These are phyloP conservation scores for Dendrobium huoshanense DNA, from an alignment of 106 monocot species.

Conservation along the genomic window DNA sequence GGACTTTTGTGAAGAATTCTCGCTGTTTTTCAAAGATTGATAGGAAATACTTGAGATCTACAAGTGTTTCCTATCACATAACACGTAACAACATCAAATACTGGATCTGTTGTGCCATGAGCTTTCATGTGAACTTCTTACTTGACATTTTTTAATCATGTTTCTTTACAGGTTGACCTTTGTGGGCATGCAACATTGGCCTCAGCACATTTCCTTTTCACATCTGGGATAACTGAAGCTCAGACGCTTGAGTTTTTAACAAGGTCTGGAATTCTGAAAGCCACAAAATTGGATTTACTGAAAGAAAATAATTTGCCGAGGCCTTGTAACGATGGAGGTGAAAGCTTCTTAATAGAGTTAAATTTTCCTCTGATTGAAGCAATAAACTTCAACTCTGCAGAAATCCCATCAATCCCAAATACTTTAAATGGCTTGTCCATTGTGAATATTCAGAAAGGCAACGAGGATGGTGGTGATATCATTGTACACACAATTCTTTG, in stretches of 20 bases:
- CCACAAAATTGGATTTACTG: slow-evolving; percentile 32
- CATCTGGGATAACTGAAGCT: slow-evolving; percentile 25
- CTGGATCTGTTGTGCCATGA: too few relatives aligned
- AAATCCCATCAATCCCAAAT: slow-evolving; percentile 40
- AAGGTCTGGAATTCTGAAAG: slow-evolving; percentile 60
- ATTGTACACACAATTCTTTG: too few relatives aligned
- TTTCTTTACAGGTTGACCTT: slow-evolving; percentile 48
- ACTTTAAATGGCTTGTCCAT: slow-evolving; percentile 50
- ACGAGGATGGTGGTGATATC: too few relatives aligned
- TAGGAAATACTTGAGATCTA: too few relatives aligned
- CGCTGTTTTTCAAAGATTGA: too few relatives aligned
- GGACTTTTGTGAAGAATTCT: too few relatives aligned
- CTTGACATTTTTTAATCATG: too few relatives aligned
- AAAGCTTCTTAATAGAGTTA: slow-evolving; percentile 52
- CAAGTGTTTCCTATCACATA: too few relatives aligned
- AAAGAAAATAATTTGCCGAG: not conserved
- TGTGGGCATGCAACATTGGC: slow-evolving; percentile 88
- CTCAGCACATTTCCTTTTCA: slow-evolving; percentile 66
- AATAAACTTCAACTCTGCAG: slow-evolving; percentile 20
- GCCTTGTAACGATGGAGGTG: not conserved
- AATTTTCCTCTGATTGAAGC: slow-evolving; percentile 51
- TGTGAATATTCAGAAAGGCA: slow-evolving; percentile 39
- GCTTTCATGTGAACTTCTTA: too few relatives aligned
- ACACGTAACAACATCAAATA: too few relatives aligned
- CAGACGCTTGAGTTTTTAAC: slow-evolving; percentile 58